Percentiles rank a stretch among this genome's conserved stretches.
Conservation (phyloP, 2,329 filamentous ascomycete species). For the Pseudocercospora crystallina region DNA sequence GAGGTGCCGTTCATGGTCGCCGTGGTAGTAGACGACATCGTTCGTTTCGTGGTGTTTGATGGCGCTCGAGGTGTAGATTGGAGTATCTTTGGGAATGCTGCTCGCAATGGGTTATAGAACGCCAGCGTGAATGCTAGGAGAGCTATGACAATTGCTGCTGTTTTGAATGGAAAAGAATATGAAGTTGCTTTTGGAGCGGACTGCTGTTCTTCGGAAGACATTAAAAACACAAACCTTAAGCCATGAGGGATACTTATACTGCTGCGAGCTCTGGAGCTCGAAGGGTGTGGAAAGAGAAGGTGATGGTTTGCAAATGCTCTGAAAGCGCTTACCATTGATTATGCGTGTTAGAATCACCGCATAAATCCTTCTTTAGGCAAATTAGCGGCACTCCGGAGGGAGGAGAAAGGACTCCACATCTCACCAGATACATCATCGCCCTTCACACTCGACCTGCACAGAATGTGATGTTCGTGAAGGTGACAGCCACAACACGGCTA, state of each 20-base stretch:
- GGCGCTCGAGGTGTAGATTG: conserved; percentile 6
- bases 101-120: conserved; percentile 42
- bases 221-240: conserved; percentile 16
- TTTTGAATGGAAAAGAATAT: conserved; percentile 25
- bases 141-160: conserved; percentile 32
- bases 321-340: conserved; percentile 13
- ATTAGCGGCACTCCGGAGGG: too few species aligned
- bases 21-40: conserved; percentile 41
- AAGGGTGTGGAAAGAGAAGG: conserved; percentile 9
- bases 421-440: too few species aligned
- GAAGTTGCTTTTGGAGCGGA: background rate
- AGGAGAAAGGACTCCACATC: too few species aligned
- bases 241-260: conserved; percentile 18
- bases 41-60: conserved; percentile 26
- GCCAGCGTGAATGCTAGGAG: conserved; percentile 48
- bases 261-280: conserved; percentile 11
- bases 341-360: background rate
- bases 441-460: too few species aligned
- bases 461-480: too few species aligned
- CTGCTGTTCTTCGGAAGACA: conserved; percentile 26
- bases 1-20: conserved; percentile 26
- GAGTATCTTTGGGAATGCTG: conserved; percentile 33
- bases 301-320: conserved; percentile 10
- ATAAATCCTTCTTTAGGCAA: too few species aligned
- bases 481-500: too few species aligned